Base-by-base conservation (phyloP, 805 yeast species). In the Ogataea wickerhamii region DNA sequence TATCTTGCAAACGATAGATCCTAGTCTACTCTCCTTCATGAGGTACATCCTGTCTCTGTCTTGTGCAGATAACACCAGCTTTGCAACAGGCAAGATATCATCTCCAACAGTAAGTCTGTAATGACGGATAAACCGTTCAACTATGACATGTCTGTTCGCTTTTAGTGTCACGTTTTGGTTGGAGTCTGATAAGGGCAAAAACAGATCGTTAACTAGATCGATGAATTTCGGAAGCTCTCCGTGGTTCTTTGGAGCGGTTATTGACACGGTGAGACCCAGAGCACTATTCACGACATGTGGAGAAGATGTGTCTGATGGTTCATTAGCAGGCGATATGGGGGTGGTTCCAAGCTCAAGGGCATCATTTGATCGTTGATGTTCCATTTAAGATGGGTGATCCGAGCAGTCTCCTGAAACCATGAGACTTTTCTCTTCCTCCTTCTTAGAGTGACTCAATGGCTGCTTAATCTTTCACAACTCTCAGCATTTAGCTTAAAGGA, bases 1-100 rank as follows among this genome's bases (percentile, higher is more conserved):
- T 28, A 81, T 69, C 44, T 73, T 51, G n/a, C 65, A 55, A 2
- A 82, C 45, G 4, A 73, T 49, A 36, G 60, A 64, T 0, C 81
- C 83, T 23, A 89, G 57, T 0, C 76, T 70, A 14, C 66, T 64
- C 45, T 88, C 95, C 53, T 77, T 79, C 28, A 86, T 65, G 45
- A 76, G 70, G 56, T 79, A 86, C 28, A 71, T 60, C 28, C 64
- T 53, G 18, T 60, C 61, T 16, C 70, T 63, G 48, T 86, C 95
- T 36, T 76, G 67, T 37, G 77, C 71, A 0, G 94, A 87, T 19
- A 82, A 58, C 2, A 73, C 64, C 33, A 88, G 64, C 22, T 78
- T 63, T 12, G 84, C 66, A 1, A 81, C 81, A 0, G 91, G 89
- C 48, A 71, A 79, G 3, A 88, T 69, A 56, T 88, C 73, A 13